Conservation (phyloP, 352 stramenopile species). For the Globisporangium lucens region DNA sequence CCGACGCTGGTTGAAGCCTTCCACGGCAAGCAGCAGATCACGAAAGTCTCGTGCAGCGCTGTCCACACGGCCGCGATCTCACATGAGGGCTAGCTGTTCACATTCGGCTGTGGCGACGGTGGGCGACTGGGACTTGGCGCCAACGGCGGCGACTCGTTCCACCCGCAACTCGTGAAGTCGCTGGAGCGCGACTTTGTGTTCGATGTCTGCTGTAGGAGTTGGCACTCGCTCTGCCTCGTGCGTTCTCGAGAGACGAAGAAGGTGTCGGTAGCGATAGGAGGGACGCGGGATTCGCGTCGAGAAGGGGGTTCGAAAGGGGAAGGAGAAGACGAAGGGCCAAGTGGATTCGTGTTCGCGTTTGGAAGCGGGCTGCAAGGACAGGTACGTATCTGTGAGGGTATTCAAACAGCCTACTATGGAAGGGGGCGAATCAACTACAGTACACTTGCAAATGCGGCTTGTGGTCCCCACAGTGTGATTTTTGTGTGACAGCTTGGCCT, state of each 20-base stretch:
- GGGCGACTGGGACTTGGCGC: constrained; percentile 84
- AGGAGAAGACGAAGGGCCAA: neutral
- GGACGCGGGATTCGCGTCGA: neutral
- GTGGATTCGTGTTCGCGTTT: constrained; percentile 64
- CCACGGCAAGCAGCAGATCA: constrained; percentile 32
- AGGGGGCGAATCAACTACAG: neutral
- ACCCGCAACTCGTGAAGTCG: constrained; percentile 45
- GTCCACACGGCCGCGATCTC: constrained; percentile 73
- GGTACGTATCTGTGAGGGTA: constrained; percentile 19
- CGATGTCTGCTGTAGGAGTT: constrained; percentile 58
- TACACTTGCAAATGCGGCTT: neutral
- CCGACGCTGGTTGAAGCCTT: constrained; percentile 60
- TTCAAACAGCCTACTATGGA: neutral
- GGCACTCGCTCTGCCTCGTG: constrained; percentile 71
- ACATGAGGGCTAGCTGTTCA: constrained; percentile 62
- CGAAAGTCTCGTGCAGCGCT: constrained; percentile 86
- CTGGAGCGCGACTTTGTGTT: constrained; percentile 52
- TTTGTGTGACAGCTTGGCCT: constrained; percentile 41
- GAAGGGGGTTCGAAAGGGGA: neutral
- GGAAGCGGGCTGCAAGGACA: constrained; percentile 69
- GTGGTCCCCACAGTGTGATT: neutral
- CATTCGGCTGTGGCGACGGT: constrained; percentile 89
- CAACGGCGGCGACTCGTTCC: constrained; percentile 31
- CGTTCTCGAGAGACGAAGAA: constrained; percentile 7
- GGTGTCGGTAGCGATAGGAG: neutral